These are phyloP conservation scores for Penicillium nucicola DNA, from an alignment of 495 filamentous ascomycete species.

Conservation along the genomic window DNA sequence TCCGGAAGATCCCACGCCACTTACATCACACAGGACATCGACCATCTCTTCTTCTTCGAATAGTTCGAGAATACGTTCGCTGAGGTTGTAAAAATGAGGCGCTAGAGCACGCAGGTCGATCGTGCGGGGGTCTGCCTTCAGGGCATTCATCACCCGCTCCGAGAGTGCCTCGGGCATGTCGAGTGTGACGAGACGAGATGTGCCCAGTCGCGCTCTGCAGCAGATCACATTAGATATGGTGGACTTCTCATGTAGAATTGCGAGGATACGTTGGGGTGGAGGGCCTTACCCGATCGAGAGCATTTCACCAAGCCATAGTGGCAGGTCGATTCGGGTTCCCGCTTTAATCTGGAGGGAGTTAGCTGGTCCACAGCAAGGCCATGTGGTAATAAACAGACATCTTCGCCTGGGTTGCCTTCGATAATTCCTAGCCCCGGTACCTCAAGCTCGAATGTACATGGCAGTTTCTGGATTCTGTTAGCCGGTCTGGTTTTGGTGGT, in stretches of 20 bases:
- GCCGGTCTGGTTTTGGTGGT: neutral
- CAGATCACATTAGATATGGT: neutral
- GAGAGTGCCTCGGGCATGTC: slow-evolving; percentile 77
- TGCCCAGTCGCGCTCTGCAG: slow-evolving; percentile 48
- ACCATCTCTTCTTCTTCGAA: slow-evolving; percentile 89
- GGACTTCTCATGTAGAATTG: neutral
- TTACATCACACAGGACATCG: slow-evolving; percentile 68
- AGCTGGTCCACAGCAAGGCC: slow-evolving; percentile 2
- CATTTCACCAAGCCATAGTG: slow-evolving; percentile 96
- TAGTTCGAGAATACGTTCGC: slow-evolving; percentile 78
- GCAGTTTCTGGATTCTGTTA: slow-evolving; percentile 70
- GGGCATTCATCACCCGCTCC: slow-evolving; percentile 79
- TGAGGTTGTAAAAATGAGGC: slow-evolving; percentile 83
- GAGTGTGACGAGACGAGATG: slow-evolving; percentile 67
- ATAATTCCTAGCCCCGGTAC: slow-evolving; percentile 84
- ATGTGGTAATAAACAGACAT: slow-evolving; percentile 37
- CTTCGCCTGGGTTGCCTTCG: slow-evolving; percentile 69
- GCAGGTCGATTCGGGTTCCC: slow-evolving; percentile 76
- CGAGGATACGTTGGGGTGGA: neutral
- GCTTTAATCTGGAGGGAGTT: slow-evolving; percentile 59
- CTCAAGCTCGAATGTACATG: slow-evolving; percentile 87
- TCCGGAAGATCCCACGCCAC: slow-evolving; percentile 1
- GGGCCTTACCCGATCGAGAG: slow-evolving; percentile 70
- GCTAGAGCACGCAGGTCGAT: slow-evolving; percentile 81
- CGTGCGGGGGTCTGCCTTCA: slow-evolving; percentile 84